phyloP scores from a whole-genome alignment of 352 stramenopile species.

The Pythium volutum region DNA sequence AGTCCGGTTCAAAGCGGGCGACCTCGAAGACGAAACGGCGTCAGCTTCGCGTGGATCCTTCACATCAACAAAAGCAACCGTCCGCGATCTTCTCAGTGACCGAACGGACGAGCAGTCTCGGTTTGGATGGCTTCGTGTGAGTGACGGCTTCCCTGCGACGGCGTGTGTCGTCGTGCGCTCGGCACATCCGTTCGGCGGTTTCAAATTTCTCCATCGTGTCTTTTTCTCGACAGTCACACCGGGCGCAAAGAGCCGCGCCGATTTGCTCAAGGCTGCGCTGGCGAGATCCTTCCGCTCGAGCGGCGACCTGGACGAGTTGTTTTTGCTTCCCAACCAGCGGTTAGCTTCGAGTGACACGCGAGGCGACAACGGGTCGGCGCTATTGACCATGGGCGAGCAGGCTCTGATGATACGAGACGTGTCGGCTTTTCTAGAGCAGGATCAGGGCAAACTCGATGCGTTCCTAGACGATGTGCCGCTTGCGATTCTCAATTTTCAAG shows the following conservation, averaged over 20 bases:
- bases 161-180: conserved; percentile 6
- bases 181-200: conserved; percentile 1
- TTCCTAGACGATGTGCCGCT: conserved; percentile 37
- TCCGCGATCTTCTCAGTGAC: background rate
- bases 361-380: background rate
- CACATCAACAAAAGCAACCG: background rate
- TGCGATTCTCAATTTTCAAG: conserved; percentile 44
- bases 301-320: conserved; percentile 13
- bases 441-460: conserved; percentile 32
- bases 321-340: conserved; percentile 14
- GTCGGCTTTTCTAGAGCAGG: conserved; percentile 31
- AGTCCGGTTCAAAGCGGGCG: conserved; percentile 4
- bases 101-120: background rate
- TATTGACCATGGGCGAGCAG: background rate
- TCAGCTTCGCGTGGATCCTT: background rate
- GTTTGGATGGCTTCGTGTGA: conserved; percentile 1
- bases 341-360: background rate
- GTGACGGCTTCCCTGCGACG: background rate
- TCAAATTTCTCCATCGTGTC: conserved; percentile 8
- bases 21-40: background rate
- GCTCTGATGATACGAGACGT: conserved; percentile 33
- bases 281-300: background rate
- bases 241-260: background rate
- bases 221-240: background rate
- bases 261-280: conserved; percentile 3